Conservation (phyloP, 495 filamentous ascomycete genomes). For the Penicillium tannophilum region DNA sequence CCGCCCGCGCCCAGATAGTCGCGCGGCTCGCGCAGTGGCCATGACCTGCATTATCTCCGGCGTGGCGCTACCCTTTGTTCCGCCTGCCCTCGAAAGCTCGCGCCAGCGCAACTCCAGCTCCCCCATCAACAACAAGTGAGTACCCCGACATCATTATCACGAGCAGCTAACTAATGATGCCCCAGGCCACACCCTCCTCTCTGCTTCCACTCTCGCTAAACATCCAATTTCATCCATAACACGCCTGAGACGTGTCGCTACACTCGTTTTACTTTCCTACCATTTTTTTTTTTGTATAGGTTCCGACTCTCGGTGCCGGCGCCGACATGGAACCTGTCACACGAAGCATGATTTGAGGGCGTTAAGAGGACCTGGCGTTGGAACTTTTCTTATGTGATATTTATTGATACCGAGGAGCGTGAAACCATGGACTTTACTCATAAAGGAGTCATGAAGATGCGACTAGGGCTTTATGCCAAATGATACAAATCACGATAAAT, state of each 20-base stretch:
- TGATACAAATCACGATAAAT: neutral
- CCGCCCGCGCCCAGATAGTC: slow-evolving; percentile 41
- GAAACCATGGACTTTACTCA: neutral
- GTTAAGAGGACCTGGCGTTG: slow-evolving; percentile 20
- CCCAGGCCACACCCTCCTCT: slow-evolving; percentile 39
- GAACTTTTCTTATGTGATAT: slow-evolving; percentile 12
- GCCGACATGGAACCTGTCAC: slow-evolving; percentile 7
- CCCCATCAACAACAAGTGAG: slow-evolving; percentile 44
- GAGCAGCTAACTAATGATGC: neutral
- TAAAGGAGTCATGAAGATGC: neutral
- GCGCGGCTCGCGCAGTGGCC: slow-evolving; percentile 41
- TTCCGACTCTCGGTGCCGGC: slow-evolving; percentile 21
- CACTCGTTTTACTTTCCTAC: neutral
- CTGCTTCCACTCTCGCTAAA: slow-evolving; percentile 50
- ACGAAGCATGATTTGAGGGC: slow-evolving; percentile 16
- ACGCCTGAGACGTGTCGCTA: neutral
- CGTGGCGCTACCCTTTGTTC: slow-evolving; percentile 48
- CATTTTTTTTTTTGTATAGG: neutral
- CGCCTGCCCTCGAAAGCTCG: slow-evolving; percentile 49
- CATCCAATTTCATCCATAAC: neutral
- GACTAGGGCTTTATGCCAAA: neutral
- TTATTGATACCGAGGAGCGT: slow-evolving; percentile 5
- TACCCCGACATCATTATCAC: neutral
- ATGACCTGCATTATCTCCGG: slow-evolving; percentile 44
- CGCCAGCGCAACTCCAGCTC: slow-evolving; percentile 39